Percentiles rank a stretch among this genome's conserved stretches.
Evolutionary conservation across 2,329 filamentous ascomycete genomes (phyloP).

Genomic region (Stagonosporopsis rhizophila): DNA sequence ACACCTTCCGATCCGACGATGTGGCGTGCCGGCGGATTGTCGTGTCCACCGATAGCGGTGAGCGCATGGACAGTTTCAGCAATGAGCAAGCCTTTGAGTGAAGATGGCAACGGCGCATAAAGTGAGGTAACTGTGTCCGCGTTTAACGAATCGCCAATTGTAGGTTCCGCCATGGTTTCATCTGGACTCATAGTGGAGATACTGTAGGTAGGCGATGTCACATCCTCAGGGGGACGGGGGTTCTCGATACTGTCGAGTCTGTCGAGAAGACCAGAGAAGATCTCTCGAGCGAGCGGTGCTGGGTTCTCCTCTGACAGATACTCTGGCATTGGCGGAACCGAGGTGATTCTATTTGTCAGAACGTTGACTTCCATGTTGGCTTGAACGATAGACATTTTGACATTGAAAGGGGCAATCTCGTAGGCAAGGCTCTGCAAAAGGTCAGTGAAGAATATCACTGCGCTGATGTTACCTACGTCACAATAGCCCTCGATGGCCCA

Average conservation of each 20-base stretch:
- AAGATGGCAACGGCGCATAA: constrained; percentile 73
- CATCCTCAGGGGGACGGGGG: constrained; percentile 38
- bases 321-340: constrained; percentile 77
- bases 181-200: constrained; percentile 40
- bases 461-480: constrained; percentile 63
- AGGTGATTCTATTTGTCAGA: constrained; percentile 84
- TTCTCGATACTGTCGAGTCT: constrained; percentile 68
- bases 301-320: constrained; percentile 74
- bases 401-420: constrained; percentile 93
- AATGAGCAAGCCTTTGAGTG: constrained; percentile 75
- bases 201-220: constrained; percentile 39
- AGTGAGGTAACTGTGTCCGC: constrained; percentile 66
- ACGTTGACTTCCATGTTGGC: constrained; percentile 91
- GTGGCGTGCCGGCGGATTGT: constrained; percentile 92
- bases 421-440: constrained; percentile 74
- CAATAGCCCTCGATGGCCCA: constrained; percentile 97
- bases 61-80: constrained; percentile 91
- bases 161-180: constrained; percentile 35
- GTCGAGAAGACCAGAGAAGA: constrained; percentile 81
- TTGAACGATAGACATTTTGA: constrained; percentile 95
- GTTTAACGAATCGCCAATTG: constrained; percentile 56
- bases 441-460: not conserved
- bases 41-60: constrained; percentile 90
- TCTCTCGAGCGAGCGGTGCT: constrained; percentile 82
- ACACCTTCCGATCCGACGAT: constrained; percentile 93